Conservation (phyloP, 2,329 filamentous ascomycete species). For the Fusarium buxicola region DNA sequence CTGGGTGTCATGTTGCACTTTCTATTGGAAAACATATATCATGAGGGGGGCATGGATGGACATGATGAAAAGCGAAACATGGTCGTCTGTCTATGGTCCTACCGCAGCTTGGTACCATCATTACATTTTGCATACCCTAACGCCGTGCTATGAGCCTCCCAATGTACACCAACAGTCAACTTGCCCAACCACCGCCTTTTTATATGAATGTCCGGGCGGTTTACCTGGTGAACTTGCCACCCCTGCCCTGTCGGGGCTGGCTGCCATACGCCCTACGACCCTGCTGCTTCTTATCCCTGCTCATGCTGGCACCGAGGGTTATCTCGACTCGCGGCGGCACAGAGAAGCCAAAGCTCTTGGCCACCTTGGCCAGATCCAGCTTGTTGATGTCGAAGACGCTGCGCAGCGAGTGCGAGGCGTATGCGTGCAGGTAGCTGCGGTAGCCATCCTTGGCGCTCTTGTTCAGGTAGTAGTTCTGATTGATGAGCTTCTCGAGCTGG, state of each 20-base stretch:
- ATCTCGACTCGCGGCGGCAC: constrained; percentile 87
- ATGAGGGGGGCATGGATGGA: neutral
- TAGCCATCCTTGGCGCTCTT: constrained; percentile 84
- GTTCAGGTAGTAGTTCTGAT: constrained; percentile 96
- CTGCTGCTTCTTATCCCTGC: constrained; percentile 72
- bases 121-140: constrained; percentile 48
- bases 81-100: constrained; percentile 25
- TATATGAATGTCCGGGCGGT: constrained; percentile 8
- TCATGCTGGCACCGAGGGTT: constrained; percentile 82
- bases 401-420: constrained; percentile 76
- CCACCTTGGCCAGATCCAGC: constrained; percentile 84
- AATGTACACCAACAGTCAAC: constrained; percentile 32
- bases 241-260: constrained; percentile 72
- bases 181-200: constrained; percentile 25
- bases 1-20: too few species aligned
- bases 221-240: constrained; percentile 43
- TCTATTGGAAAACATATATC: too few species aligned
- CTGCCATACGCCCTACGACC: constrained; percentile 79
- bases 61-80: constrained; percentile 22
- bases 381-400: constrained; percentile 82
- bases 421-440: constrained; percentile 92
- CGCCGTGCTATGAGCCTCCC: constrained; percentile 47
- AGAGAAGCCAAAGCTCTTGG: constrained; percentile 84
- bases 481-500: constrained; percentile 93
- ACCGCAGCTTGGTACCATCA: constrained; percentile 38